Percentiles rank a stretch among this genome's conserved stretches.
Evolutionary conservation across 345 rosid species (phyloP).

Genomic region (Garcia nutans): DNA sequence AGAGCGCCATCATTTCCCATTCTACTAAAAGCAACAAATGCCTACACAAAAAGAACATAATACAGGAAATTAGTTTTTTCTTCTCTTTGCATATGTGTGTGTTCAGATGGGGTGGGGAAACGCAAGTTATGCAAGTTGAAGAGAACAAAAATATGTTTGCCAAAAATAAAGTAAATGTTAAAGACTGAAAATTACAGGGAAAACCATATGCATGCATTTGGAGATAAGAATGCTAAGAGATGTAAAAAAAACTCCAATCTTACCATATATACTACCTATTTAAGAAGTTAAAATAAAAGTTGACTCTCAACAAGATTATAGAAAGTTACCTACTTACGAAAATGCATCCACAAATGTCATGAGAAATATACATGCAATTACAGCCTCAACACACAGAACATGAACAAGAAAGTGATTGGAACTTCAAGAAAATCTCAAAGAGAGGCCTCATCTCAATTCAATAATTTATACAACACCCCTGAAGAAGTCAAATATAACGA

Average conservation of each 20-base stretch:
- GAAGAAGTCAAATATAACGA: too few species aligned
- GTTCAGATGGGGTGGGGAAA: too few species aligned
- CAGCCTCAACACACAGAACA: neutral
- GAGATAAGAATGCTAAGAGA: neutral
- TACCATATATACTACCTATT: neutral
- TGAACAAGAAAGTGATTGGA: neutral
- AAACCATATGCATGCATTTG: neutral
- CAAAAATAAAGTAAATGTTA: neutral
- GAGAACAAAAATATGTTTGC: neutral
- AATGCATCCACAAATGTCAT: neutral
- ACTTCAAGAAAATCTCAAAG: neutral
- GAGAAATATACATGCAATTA: neutral
- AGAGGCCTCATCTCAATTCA: neutral
- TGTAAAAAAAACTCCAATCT: neutral
- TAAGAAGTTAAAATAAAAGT: neutral
- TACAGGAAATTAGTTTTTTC: neutral
- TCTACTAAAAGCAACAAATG: conserved; percentile 26
- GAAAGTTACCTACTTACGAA: neutral
- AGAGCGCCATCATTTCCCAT: conserved; percentile 52
- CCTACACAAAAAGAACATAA: conserved; percentile 19
- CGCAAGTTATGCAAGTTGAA: neutral
- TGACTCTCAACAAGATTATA: neutral
- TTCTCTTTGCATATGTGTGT: neutral
- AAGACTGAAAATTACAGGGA: neutral
- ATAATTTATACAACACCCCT: neutral